Conservation (phyloP, 139 green algal genomes). For the Raphidocelis subcapitata region DNA sequence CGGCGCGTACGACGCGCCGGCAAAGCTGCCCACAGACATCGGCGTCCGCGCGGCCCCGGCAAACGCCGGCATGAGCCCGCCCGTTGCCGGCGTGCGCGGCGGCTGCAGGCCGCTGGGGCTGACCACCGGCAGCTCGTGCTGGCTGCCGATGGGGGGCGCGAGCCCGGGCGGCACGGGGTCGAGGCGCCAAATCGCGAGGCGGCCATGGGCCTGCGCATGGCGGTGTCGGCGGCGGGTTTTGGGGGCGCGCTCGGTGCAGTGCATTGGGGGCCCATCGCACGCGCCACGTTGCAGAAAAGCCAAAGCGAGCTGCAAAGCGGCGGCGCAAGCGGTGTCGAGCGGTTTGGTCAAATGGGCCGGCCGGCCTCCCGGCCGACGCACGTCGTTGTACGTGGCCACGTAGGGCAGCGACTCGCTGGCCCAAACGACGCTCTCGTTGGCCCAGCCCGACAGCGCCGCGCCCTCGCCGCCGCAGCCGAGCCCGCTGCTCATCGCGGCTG, state of each 20-base stretch:
- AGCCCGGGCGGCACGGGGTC: background rate
- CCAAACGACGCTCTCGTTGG: slow-evolving; percentile 64
- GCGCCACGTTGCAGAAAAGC: background rate
- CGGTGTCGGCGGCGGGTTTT: too few species aligned
- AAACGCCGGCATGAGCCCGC: too few species aligned
- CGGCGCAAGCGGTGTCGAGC: too few species aligned
- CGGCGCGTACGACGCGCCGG: background rate
- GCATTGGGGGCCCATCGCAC: background rate
- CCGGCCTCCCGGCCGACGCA: slow-evolving; percentile 3
- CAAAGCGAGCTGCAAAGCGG: background rate
- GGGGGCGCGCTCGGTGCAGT: background rate
- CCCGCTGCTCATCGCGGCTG: background rate
- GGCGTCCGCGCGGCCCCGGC: too few species aligned
- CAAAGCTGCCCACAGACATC: too few species aligned
- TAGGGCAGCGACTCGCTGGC: slow-evolving; percentile 44
- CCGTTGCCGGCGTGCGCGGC: background rate
- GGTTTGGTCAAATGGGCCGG: too few species aligned
- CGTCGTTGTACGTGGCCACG: slow-evolving; percentile 60
- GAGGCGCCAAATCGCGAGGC: slow-evolving; percentile 46
- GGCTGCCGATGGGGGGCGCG: slow-evolving; percentile 24
- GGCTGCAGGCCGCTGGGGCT: slow-evolving; percentile 13
- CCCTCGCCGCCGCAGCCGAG: background rate
- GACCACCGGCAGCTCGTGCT: slow-evolving; percentile 33
- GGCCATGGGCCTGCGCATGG: slow-evolving; percentile 18
- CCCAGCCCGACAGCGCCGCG: slow-evolving; percentile 30